Percentiles rank a stretch among this genome's conserved stretches.
These are phyloP conservation scores for Cutaneotrichosporon sp. DNA, from an alignment of 1,284 basidiomycete species.

Conservation along the genomic window DNA sequence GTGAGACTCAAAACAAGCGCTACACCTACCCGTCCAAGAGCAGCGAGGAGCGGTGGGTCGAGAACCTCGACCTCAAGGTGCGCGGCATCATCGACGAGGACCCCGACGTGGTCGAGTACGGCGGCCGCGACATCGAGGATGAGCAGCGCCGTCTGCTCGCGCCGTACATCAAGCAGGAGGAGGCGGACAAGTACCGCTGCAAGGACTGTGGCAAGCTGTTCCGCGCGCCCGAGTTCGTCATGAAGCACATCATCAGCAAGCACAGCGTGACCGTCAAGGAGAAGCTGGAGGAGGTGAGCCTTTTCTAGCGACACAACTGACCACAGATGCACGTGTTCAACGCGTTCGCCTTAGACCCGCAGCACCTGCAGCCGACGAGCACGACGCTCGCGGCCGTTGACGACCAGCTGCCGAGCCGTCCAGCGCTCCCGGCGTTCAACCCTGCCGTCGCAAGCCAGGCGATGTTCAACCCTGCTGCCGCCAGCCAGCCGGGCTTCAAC, in stretches of 20 bases:
- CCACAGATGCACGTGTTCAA: slow-evolving; percentile 80
- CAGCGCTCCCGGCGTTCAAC: slow-evolving; percentile 32
- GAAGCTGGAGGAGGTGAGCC: slow-evolving; percentile 50
- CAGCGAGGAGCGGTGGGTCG: slow-evolving; percentile 80
- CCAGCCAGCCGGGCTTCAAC: slow-evolving; percentile 30
- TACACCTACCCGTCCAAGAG: slow-evolving; percentile 36
- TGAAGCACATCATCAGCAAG: slow-evolving; percentile 90
- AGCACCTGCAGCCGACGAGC: slow-evolving; percentile 71
- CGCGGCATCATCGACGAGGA: slow-evolving; percentile 56
- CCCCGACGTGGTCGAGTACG: slow-evolving; percentile 80
- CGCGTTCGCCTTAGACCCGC: slow-evolving; percentile 89
- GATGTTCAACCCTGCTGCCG: slow-evolving; percentile 25
- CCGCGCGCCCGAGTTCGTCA: slow-evolving; percentile 91
- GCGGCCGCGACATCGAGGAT: slow-evolving; percentile 83
- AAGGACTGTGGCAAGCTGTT: slow-evolving; percentile 93
- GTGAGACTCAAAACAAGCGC: slow-evolving; percentile 10
- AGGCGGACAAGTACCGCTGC: slow-evolving; percentile 91
- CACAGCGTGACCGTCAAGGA: slow-evolving; percentile 70
- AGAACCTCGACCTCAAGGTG: slow-evolving; percentile 64
- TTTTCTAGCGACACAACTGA: slow-evolving; percentile 12
- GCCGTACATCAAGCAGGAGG: slow-evolving; percentile 85
- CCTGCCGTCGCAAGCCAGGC: slow-evolving; percentile 24
- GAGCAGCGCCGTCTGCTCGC: slow-evolving; percentile 76
- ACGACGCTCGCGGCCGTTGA: slow-evolving; percentile 51
- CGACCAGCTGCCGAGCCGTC: slow-evolving; percentile 37